Percentiles rank a stretch among this genome's conserved stretches.
phyloP scores from a whole-genome alignment of 1,284 basidiomycete species.

The Cryptococcus depauperatus region DNA sequence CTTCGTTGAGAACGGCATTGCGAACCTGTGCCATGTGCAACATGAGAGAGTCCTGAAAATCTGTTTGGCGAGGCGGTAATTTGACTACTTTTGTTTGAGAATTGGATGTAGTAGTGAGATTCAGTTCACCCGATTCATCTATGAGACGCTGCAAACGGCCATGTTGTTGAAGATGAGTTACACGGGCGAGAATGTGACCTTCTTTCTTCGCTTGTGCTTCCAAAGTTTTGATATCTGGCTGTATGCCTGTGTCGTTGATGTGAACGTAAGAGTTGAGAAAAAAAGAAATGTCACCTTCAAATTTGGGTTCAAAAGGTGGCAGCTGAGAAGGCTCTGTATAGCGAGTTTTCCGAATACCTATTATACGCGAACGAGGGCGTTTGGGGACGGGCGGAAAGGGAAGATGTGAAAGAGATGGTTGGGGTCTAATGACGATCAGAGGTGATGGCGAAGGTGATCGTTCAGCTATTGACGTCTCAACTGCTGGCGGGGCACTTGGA shows the following conservation, averaged over 20 bases:
- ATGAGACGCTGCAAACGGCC: slow-evolving; percentile 41
- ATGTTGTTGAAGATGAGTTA: slow-evolving; percentile 46
- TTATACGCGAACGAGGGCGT: slow-evolving; percentile 53
- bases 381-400: slow-evolving; percentile 31
- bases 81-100: slow-evolving; percentile 1
- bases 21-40: slow-evolving; percentile 44
- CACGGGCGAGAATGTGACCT: slow-evolving; percentile 50
- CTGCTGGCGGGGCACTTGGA: slow-evolving; percentile 1
- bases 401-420: slow-evolving; percentile 36
- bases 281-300: slow-evolving; percentile 52
- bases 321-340: slow-evolving; percentile 62
- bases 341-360: slow-evolving; percentile 53
- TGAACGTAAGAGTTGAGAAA: slow-evolving; percentile 59
- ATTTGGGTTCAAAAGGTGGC: slow-evolving; percentile 51
- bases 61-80: slow-evolving; percentile 29
- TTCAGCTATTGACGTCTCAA: neutral
- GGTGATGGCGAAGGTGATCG: slow-evolving; percentile 8
- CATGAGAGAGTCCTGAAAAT: slow-evolving; percentile 44
- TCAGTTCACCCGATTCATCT: slow-evolving; percentile 45
- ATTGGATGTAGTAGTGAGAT: neutral
- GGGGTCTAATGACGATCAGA: slow-evolving; percentile 30
- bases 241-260: slow-evolving; percentile 48
- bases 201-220: slow-evolving; percentile 50
- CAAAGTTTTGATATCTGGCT: slow-evolving; percentile 46
- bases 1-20: slow-evolving; percentile 41